Percentiles rank a stretch among this genome's conserved stretches.
phyloP scores from a whole-genome alignment of 148 eudicot genomes.

The Diospyros lotus region DNA sequence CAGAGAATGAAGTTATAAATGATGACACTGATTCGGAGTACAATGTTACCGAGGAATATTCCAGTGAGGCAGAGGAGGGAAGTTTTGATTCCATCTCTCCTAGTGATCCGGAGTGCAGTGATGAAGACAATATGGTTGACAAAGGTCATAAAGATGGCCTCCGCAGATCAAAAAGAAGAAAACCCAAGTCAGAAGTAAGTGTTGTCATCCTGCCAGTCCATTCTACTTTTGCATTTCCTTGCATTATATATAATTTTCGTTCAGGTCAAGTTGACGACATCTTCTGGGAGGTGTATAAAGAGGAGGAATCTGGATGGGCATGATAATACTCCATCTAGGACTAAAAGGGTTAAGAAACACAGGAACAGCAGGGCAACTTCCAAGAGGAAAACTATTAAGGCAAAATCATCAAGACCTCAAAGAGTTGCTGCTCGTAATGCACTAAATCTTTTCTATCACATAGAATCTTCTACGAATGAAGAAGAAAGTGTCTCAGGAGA shows the following conservation, averaged over 20 bases:
- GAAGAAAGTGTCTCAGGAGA: constrained; percentile 46
- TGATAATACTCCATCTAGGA: constrained; percentile 46
- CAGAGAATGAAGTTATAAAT: constrained; percentile 64
- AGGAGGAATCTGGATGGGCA: constrained; percentile 52
- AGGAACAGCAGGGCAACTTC: constrained; percentile 29
- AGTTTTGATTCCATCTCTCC: constrained; percentile 46
- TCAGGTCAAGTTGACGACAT: constrained; percentile 51
- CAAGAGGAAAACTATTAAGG: constrained; percentile 43
- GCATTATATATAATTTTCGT: constrained; percentile 15
- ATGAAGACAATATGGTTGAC: constrained; percentile 43
- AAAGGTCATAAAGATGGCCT: constrained; percentile 36
- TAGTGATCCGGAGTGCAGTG: constrained; percentile 62
- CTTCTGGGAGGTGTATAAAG: constrained; percentile 63
- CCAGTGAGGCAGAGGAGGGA: constrained; percentile 60
- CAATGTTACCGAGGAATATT: constrained; percentile 58
- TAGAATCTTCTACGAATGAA: constrained; percentile 49
- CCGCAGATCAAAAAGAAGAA: constrained; percentile 80
- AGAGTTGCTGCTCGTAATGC: constrained; percentile 76
- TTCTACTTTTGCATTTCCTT: constrained; percentile 12
- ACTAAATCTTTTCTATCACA: constrained; percentile 33
- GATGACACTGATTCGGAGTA: constrained; percentile 90
- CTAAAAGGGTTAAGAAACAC: constrained; percentile 36
- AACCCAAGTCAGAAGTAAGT: constrained; percentile 49
- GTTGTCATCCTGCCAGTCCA: constrained; percentile 2
- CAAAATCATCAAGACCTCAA: constrained; percentile 63